These are phyloP conservation scores for Hygrophorus pudorinus DNA, from an alignment of 768 basidiomycete genomes.

Conservation along the genomic window DNA sequence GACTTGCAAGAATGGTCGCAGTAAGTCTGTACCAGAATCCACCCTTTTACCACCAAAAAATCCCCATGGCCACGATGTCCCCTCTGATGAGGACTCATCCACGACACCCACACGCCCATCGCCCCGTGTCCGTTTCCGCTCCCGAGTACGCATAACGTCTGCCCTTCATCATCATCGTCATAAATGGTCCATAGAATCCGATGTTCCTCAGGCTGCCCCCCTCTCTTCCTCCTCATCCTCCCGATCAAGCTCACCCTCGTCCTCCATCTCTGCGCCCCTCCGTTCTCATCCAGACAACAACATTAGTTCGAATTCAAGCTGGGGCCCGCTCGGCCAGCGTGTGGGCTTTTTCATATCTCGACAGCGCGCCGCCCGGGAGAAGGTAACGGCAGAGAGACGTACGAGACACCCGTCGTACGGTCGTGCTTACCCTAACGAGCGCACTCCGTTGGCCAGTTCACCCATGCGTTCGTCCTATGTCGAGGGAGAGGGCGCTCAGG, in stretches of 20 bases:
- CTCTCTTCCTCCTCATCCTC: conserved; percentile 29
- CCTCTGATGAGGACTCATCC: background rate
- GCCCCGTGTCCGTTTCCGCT: conserved; percentile 51
- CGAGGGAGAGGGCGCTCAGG: conserved; percentile 5
- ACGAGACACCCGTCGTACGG: conserved; percentile 2
- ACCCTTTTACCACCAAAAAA: no score
- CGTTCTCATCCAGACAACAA: conserved; percentile 45
- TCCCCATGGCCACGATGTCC: no score
- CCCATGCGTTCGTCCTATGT: conserved; percentile 13
- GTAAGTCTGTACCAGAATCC: no score
- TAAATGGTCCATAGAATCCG: conserved; percentile 8
- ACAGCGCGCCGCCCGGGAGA: conserved; percentile 4
- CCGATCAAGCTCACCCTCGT: conserved; percentile 56
- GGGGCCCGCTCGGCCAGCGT: conserved; percentile 54
- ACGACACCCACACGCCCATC: background rate
- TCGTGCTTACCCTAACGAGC: conserved; percentile 22
- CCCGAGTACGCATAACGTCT: conserved; percentile 70
- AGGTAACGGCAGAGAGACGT: conserved; percentile 8
- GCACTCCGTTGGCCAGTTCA: conserved; percentile 23
- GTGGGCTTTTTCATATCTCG: conserved; percentile 24
- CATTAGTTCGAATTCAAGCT: conserved; percentile 32
- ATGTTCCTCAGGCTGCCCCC: conserved; percentile 5
- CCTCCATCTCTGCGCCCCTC: conserved; percentile 75
- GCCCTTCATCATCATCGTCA: conserved; percentile 45
- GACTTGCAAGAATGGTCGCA: no score